These are phyloP conservation scores for Leccinum fallax DNA, from an alignment of 1,284 basidiomycete genomes.

Conservation along the genomic window DNA sequence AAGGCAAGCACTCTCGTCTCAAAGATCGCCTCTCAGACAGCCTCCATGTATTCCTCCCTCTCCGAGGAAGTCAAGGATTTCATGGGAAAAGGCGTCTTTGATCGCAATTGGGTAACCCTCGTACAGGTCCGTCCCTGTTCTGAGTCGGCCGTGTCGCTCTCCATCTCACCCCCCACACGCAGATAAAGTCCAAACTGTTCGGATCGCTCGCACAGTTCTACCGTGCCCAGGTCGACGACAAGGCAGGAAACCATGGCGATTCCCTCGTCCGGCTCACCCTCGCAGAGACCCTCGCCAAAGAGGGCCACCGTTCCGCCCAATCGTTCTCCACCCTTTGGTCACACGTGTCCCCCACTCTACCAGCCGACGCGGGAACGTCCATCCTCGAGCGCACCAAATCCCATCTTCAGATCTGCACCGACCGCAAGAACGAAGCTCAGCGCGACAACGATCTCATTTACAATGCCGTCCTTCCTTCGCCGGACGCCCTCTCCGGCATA, in stretches of 20 bases:
- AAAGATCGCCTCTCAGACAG: slow-evolving; percentile 86
- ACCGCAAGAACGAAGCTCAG: slow-evolving; percentile 75
- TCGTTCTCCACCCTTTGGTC: slow-evolving; percentile 78
- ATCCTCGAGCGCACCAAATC: slow-evolving; percentile 84
- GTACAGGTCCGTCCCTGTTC: slow-evolving; percentile 70
- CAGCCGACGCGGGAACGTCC: slow-evolving; percentile 80
- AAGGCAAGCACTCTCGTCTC: slow-evolving; percentile 80
- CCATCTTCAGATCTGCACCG: slow-evolving; percentile 77
- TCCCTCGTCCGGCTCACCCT: slow-evolving; percentile 81
- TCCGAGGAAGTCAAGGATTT: slow-evolving; percentile 94
- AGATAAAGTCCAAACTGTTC: slow-evolving; percentile 93
- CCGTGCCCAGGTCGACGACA: slow-evolving; percentile 78
- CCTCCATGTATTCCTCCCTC: slow-evolving; percentile 77
- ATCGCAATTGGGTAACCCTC: slow-evolving; percentile 91
- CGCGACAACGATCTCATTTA: slow-evolving; percentile 98
- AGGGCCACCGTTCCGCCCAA: slow-evolving; percentile 72
- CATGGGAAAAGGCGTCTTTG: slow-evolving; percentile 93
- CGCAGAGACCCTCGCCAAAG: slow-evolving; percentile 84
- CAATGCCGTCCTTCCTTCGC: slow-evolving; percentile 85
- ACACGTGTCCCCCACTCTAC: slow-evolving; percentile 81
- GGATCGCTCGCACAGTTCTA: slow-evolving; percentile 87
- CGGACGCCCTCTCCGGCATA: slow-evolving; percentile 80
- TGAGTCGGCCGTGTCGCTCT: not conserved
- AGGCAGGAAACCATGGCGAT: slow-evolving; percentile 83
- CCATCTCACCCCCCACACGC: slow-evolving; percentile 1